A percentile compares a stretch with the other conserved stretches of the same genome.
phyloP scores from a whole-genome alignment of 2,329 filamentous ascomycete species.

The Thielaviopsis musarum region DNA sequence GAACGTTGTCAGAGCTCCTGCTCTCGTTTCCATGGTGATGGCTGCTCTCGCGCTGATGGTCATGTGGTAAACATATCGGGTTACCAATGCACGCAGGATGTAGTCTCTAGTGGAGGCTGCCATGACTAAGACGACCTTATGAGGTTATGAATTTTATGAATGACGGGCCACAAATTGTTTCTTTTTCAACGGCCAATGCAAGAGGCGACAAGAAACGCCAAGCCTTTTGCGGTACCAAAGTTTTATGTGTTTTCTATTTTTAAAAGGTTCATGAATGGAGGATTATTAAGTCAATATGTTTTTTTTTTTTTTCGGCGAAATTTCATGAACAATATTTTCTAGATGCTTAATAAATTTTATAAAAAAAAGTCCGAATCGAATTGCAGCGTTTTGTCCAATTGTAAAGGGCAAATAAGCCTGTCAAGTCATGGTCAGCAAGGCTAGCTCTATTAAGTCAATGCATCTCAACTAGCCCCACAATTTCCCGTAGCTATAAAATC shows the following conservation, averaged over 20 bases:
- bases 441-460: neutral
- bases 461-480: neutral
- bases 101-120: neutral
- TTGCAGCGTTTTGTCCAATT: neutral
- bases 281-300: slow-evolving; percentile 6
- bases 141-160: neutral
- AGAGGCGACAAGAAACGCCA: neutral
- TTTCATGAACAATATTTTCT: neutral
- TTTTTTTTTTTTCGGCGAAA: slow-evolving; percentile 2
- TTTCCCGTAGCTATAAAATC: neutral
- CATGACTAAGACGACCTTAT: neutral
- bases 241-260: slow-evolving; percentile 6
- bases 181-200: neutral
- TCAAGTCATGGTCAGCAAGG: neutral
- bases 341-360: neutral
- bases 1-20: neutral
- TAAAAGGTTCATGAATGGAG: neutral
- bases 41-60: neutral
- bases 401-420: neutral
- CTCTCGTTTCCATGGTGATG: neutral
- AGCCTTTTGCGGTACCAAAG: neutral
- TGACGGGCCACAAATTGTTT: neutral
- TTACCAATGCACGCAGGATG: neutral
- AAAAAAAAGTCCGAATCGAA: neutral
- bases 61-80: neutral